Base-by-base conservation (phyloP, 345 rosid species). In the Carallia brachiata region DNA sequence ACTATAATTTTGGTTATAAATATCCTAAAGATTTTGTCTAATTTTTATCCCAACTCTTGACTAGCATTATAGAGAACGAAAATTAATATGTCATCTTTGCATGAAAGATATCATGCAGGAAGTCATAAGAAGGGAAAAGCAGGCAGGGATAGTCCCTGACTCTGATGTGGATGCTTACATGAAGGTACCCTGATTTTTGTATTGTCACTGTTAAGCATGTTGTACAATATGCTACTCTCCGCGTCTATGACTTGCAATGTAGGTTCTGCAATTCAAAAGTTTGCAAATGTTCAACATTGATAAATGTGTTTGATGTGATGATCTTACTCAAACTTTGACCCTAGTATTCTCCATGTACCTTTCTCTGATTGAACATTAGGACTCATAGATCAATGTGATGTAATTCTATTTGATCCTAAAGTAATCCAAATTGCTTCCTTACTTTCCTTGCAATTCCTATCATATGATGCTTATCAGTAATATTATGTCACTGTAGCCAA, bases 131-230 rank as follows among this genome's bases (percentile, higher is more conserved):
- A 74, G 69, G 47, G 84, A 80, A 67, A 77, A 77, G 63, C 63
- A 71, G 60, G 74, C 71, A 28, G 79, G 79, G 30, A 74, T 80
- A 15, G 58, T 73, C 44, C 84, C 84, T 6, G 81, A 80, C 50
- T 67, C 76, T 48, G 79, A 77, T 50, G 69, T 80, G 19, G 84
- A 80, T 77, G 74, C 84, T 61, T 80, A 73, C 62, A 80, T 77
- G 84, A 80, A 80, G 84, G 84, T 80, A 50, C 27, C 15, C 65
- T 62, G 62, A n/a, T 27, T 12, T 23, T 54, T 9, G 27, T 40
- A 0, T 8, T 17, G 13, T 34, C 7, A 54, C 30, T 6, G 5
- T 53, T 53, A n/a, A n/a, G 9, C 27, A n/a, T 12, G 27, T 53
- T 53, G 9, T 37, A 37, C 44, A 37, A 37, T 37, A 6, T 37